Evolutionary conservation across 441 rosid genomes (phyloP), one percentile per base, ranked within the genome.

Genomic region (Populus trichocarpa): DNA sequence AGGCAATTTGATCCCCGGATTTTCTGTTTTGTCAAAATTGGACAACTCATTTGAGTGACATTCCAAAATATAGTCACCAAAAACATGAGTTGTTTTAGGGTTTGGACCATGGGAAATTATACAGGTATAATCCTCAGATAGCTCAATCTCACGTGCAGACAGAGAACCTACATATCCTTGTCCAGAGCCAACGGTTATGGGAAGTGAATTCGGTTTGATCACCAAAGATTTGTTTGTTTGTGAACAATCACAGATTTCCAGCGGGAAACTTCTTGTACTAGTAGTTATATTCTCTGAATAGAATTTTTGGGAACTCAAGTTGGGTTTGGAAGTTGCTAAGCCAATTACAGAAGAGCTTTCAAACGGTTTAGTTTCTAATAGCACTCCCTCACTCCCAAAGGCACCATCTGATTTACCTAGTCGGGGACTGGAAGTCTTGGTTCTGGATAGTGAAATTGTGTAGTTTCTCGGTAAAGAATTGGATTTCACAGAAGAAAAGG

Each of bases 61-160:
- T 83, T 86, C 89, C 85, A 94, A 87, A 87, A 91, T 83, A 79
- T 87, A 83, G 84, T 90, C 97, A 82, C 96, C 90, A 38, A 81
- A 94, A 63, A 96, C 91, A 81, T 90, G 98, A 88, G 94, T 94
- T 5, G 90, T 96, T 78, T 85, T 90, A 0, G 97, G 93, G 82
- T 88, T 90, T 66, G 97, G 92, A 82, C 98, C 99, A 69, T 89
- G 96, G 12, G 88, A 82, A 70, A 85, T 91, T 63, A 96, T 89
- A 53, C 99, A 87, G 67, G 99, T 96, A 84, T 96, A 96, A 40
- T 94, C 99, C 86, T 96, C 99, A 32, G 98, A 96, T 71, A 86
- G 93, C 86, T 92, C 98, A 83, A 96, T 85, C 77, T 90, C 96
- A 67, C 82, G 87, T 42, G 90, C 90, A 33, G 92, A 87, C 8